Conservation (phyloP, 345 rosid genomes). For the Corchorus capsularis region DNA sequence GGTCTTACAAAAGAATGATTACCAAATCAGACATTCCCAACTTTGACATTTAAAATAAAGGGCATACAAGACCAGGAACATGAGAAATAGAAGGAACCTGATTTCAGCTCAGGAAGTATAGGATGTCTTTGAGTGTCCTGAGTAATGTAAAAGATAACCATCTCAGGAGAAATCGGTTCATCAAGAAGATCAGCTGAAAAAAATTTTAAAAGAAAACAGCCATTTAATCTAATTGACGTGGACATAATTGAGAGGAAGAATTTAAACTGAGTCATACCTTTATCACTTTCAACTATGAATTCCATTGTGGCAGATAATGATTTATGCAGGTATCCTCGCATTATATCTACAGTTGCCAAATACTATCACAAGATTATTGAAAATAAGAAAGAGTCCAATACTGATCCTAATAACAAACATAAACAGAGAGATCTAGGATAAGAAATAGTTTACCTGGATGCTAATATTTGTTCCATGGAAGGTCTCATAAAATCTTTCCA, state of each 20-base stretch:
- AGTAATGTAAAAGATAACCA: slow-evolving; percentile 81
- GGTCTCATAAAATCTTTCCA: slow-evolving; percentile 75
- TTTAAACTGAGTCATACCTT: slow-evolving; percentile 41
- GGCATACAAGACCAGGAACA: not conserved
- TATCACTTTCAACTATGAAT: slow-evolving; percentile 74
- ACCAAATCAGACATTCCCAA: slow-evolving; percentile 7
- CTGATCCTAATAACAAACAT: slow-evolving; percentile 10
- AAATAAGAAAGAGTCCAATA: slow-evolving; percentile 20
- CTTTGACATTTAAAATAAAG: not conserved
- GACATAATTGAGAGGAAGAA: slow-evolving; percentile 9
- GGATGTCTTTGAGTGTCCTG: slow-evolving; percentile 94
- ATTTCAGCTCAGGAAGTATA: slow-evolving; percentile 74
- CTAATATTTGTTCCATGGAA: slow-evolving; percentile 82
- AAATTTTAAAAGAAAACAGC: slow-evolving; percentile 23
- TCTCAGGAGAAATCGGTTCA: slow-evolving; percentile 71
- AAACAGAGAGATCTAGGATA: not conserved
- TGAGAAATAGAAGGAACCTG: slow-evolving; percentile 46
- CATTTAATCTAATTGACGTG: slow-evolving; percentile 11
- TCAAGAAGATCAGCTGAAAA: slow-evolving; percentile 66
- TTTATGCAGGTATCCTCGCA: slow-evolving; percentile 78
- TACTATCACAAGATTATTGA: slow-evolving; percentile 60
- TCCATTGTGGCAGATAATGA: slow-evolving; percentile 68
- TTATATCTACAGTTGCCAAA: slow-evolving; percentile 73
- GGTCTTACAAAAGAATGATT: not conserved
- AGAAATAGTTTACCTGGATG: slow-evolving; percentile 66